These are phyloP conservation scores for Cladosporium oxysporum DNA, from an alignment of 2,329 filamentous ascomycete genomes.

Conservation along the genomic window DNA sequence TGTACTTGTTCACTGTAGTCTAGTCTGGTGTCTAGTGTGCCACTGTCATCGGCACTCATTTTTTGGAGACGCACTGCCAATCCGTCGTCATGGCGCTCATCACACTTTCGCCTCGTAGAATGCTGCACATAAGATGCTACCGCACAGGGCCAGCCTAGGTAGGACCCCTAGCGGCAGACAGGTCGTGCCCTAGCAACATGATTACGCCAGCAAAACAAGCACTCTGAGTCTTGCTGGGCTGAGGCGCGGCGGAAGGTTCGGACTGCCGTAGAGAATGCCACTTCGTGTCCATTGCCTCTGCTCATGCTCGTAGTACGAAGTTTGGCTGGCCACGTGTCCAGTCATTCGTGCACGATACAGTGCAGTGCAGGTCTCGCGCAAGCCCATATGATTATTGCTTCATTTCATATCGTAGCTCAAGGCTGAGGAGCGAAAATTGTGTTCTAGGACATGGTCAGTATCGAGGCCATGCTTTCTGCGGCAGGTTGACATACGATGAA, in stretches of 20 bases:
- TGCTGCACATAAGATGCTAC: not conserved
- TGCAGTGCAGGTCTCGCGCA: not conserved
- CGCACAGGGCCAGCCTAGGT: not conserved
- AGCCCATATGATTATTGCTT: not conserved
- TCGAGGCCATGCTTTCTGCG: not conserved
- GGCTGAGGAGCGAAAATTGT: slow-evolving; percentile 7
- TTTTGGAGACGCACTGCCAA: not conserved
- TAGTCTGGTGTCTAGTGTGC: not conserved
- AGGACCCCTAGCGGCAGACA: not conserved
- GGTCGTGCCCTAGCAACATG: not conserved
- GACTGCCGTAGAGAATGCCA: not conserved
- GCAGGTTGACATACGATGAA: slow-evolving; percentile 61
- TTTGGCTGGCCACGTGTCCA: not conserved
- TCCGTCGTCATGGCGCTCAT: not conserved
- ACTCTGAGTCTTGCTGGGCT: not conserved
- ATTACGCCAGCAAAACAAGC: not conserved
- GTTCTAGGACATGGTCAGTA: not conserved
- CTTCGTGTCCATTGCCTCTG: not conserved
- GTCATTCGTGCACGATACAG: not conserved
- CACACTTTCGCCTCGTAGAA: not conserved
- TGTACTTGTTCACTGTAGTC: not conserved
- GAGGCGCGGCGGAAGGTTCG: not conserved
- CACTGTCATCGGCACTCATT: not conserved
- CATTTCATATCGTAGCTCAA: not conserved
- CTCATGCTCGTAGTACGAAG: not conserved